phyloP scores from a whole-genome alignment of 2,329 filamentous ascomycete genomes.

The Pseudogymnoascus sp. region DNA sequence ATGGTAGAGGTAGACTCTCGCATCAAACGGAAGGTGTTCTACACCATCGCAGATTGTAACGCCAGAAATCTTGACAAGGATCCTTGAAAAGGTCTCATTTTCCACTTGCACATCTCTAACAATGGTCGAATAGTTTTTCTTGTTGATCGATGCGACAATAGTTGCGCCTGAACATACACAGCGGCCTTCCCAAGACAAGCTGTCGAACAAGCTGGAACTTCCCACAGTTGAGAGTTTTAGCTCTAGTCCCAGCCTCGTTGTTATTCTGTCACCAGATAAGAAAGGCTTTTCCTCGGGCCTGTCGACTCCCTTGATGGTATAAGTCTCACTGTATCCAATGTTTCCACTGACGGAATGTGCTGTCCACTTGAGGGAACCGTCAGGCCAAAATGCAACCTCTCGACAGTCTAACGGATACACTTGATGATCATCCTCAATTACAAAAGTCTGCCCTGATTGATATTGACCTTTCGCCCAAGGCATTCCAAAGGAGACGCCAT shows the following conservation, averaged over 20 bases:
- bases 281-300: conserved; percentile 20
- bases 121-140: neutral
- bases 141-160: neutral
- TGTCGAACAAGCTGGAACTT: neutral
- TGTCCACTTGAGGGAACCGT: conserved; percentile 1
- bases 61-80: neutral
- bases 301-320: conserved; percentile 6
- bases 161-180: neutral
- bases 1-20: conserved; percentile 2
- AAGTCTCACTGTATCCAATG: neutral
- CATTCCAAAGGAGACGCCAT: conserved; percentile 18
- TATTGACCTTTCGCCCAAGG: conserved; percentile 17
- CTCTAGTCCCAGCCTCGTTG: neutral
- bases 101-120: neutral
- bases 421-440: conserved; percentile 14
- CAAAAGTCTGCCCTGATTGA: conserved; percentile 11
- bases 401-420: conserved; percentile 10
- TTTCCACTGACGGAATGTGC: conserved; percentile 1
- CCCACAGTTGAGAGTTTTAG: neutral
- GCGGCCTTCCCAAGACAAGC: neutral
- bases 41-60: neutral
- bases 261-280: conserved; percentile 18
- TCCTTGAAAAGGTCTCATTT: neutral
- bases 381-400: conserved; percentile 9
- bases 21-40: neutral